Evolutionary conservation across 768 basidiomycete species (phyloP).

Genomic region (Porpolomopsis calyptriformis): DNA sequence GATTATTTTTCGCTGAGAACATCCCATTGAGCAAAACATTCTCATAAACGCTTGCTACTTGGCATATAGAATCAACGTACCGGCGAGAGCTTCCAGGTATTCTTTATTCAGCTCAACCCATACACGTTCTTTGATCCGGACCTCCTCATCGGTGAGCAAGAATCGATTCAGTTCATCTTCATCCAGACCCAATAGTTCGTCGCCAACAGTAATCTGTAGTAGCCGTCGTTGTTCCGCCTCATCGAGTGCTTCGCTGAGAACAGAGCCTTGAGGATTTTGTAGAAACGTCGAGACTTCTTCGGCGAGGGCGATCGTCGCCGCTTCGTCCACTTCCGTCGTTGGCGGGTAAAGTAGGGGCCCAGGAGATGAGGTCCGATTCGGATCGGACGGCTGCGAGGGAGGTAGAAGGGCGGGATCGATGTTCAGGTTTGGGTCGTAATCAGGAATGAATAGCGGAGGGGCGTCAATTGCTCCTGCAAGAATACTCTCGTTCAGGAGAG

Average conservation of each 20-base stretch:
- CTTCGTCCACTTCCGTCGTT: constrained; percentile 40
- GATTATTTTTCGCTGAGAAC: constrained; percentile 57
- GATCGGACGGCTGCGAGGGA: constrained; percentile 2
- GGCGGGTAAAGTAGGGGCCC: constrained; percentile 13
- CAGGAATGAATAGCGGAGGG: constrained; percentile 34
- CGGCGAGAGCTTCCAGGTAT: constrained; percentile 80
- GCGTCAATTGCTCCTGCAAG: constrained; percentile 41
- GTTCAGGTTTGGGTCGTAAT: constrained; percentile 24
- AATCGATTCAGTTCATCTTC: constrained; percentile 84
- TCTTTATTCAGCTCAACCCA: constrained; percentile 94
- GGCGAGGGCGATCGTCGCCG: constrained; percentile 50
- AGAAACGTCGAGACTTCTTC: constrained; percentile 65
- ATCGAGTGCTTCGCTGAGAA: constrained; percentile 51
- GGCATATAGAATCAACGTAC: constrained; percentile 31
- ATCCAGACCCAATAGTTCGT: constrained; percentile 71
- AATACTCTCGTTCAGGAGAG: constrained; percentile 57
- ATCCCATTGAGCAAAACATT: constrained; percentile 35
- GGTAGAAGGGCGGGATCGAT: constrained; percentile 48
- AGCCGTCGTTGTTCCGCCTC: constrained; percentile 56
- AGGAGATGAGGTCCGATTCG: constrained; percentile 8
- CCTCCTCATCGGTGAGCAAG: constrained; percentile 68
- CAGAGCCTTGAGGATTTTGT: constrained; percentile 46
- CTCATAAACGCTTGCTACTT: constrained; percentile 5
- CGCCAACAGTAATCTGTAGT: constrained; percentile 32
- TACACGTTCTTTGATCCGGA: constrained; percentile 76